phyloP scores from a whole-genome alignment of 495 filamentous ascomycete genomes.

The Clavariopsis aquatica region DNA sequence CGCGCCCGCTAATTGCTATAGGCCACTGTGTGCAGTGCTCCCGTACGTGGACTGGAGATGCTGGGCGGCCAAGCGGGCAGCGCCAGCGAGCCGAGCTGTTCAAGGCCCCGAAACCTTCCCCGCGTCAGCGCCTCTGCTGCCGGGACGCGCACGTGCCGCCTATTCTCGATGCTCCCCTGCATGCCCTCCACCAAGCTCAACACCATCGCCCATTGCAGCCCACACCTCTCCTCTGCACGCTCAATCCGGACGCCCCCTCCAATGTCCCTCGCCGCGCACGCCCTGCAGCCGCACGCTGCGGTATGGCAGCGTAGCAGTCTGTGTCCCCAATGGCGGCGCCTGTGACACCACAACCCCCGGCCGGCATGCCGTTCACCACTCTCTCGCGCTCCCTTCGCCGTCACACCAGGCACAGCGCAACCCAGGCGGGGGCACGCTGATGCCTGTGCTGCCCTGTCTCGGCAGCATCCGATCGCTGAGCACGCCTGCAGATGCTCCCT shows the following conservation, averaged over 20 bases:
- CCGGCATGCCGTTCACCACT: background rate
- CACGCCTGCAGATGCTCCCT: slow-evolving; percentile 18
- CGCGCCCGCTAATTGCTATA: too few species aligned
- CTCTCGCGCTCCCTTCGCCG: slow-evolving; percentile 25
- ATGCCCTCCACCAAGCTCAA: background rate
- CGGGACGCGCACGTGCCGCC: background rate
- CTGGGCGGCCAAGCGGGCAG: background rate
- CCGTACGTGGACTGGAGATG: too few species aligned
- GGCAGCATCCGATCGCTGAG: slow-evolving; percentile 22
- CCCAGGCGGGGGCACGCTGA: slow-evolving; percentile 16
- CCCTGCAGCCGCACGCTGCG: slow-evolving; percentile 12
- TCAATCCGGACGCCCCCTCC: background rate
- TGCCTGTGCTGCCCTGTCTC: slow-evolving; percentile 26
- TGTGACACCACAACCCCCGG: slow-evolving; percentile 15
- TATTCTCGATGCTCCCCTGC: slow-evolving; percentile 7
- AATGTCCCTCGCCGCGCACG: slow-evolving; percentile 15
- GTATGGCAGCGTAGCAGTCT: slow-evolving; percentile 30
- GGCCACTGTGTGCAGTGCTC: too few species aligned
- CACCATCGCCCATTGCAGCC: background rate
- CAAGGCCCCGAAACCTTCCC: slow-evolving; percentile 17
- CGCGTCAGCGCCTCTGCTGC: slow-evolving; percentile 8
- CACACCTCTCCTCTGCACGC: background rate
- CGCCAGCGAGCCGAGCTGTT: background rate
- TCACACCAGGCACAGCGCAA: slow-evolving; percentile 27
- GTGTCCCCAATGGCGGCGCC: slow-evolving; percentile 23